These are phyloP conservation scores for Moringa oleifera DNA, from an alignment of 345 rosid species.

Conservation along the genomic window DNA sequence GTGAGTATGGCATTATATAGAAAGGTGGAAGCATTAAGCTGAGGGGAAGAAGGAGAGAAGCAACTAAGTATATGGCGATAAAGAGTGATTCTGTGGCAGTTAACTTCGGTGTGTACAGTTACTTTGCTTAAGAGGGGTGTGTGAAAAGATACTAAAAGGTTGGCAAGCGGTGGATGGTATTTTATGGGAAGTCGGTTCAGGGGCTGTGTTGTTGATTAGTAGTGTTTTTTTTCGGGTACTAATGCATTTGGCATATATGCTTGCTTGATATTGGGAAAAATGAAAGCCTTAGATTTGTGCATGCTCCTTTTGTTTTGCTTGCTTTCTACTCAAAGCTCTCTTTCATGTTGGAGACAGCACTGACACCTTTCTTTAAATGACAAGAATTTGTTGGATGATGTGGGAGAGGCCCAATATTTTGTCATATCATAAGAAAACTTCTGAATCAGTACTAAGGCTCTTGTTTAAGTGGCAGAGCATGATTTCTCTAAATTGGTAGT, in stretches of 20 bases:
- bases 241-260: conserved; percentile 58
- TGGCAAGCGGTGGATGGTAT: conserved; percentile 10
- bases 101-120: conserved; percentile 31
- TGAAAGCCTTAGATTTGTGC: conserved; percentile 25
- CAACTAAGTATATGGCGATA: conserved; percentile 17
- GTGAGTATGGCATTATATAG: neutral
- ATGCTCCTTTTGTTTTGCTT: conserved; percentile 49
- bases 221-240: neutral
- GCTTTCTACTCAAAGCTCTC: conserved; percentile 68
- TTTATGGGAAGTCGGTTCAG: conserved; percentile 11
- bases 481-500: too few relatives aligned
- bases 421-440: too few relatives aligned
- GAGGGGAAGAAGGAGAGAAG: conserved; percentile 26
- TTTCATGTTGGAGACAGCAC: neutral
- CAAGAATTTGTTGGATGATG: neutral
- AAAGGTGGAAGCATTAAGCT: conserved; percentile 16
- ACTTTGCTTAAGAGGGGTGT: conserved; percentile 29
- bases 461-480: too few relatives aligned
- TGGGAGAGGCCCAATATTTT: too few relatives aligned
- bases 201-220: neutral
- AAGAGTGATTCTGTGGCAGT: conserved; percentile 46
- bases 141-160: conserved; percentile 28
- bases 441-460: too few relatives aligned
- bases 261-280: conserved; percentile 51
- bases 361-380: neutral